Conservation (phyloP, 1,284 basidiomycete species). For the Moesziomyces globuligerus region DNA sequence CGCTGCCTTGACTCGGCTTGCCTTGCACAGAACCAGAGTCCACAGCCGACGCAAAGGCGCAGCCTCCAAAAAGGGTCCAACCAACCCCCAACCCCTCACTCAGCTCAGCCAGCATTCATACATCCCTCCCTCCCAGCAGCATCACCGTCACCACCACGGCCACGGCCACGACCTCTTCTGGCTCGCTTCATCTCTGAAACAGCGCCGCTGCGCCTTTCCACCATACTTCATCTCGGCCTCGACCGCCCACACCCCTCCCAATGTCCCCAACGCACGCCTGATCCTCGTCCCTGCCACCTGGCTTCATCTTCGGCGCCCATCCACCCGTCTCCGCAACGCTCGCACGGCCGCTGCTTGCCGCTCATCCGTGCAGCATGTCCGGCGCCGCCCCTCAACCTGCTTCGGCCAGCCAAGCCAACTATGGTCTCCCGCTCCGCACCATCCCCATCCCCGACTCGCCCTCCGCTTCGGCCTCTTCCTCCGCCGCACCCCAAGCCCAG, state of each 20-base stretch:
- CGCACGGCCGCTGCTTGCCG: not conserved
- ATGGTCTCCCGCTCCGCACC: constrained; percentile 13
- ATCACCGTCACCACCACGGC: too few species aligned
- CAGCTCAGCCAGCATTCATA: not conserved
- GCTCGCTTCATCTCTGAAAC: not conserved
- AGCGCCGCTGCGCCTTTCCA: too few species aligned
- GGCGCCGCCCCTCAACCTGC: constrained; percentile 6
- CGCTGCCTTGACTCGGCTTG: too few species aligned
- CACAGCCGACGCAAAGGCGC: not conserved
- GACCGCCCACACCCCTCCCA: constrained; percentile 5
- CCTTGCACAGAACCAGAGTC: not conserved
- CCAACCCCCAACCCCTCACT: not conserved
- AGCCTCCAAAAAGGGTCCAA: not conserved
- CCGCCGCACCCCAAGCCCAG: constrained; percentile 2
- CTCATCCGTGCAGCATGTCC: constrained; percentile 9
- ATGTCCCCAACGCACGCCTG: not conserved
- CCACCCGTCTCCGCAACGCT: too few species aligned
- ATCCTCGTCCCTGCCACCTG: constrained; percentile 4
- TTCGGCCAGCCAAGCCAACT: not conserved
- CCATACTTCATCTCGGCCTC: constrained; percentile 1
- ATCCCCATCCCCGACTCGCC: constrained; percentile 10
- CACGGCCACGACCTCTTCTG: not conserved
- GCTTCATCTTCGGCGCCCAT: constrained; percentile 1
- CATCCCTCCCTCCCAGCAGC: not conserved
- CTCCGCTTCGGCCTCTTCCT: not conserved